These are phyloP conservation scores for Trichaptum fuscoviolaceum DNA, from an alignment of 768 basidiomycete genomes.

Conservation along the genomic window DNA sequence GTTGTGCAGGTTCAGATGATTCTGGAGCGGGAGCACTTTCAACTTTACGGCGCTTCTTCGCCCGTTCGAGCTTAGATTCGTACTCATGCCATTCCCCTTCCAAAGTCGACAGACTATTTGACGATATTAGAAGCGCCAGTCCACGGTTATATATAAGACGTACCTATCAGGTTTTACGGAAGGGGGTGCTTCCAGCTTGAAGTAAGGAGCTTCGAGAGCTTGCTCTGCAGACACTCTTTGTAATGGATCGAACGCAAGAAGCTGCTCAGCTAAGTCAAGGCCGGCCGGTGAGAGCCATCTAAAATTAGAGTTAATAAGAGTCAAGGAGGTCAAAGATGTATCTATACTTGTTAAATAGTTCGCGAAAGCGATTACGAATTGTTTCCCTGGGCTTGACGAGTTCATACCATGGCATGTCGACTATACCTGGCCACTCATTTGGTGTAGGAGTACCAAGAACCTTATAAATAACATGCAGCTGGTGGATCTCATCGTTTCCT, in stretches of 20 bases:
- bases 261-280: conserved; percentile 78
- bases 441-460: conserved; percentile 85
- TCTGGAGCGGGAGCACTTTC: conserved; percentile 31
- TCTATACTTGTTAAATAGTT: conserved; percentile 76
- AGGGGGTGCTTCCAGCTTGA: conserved; percentile 70
- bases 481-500: conserved; percentile 96
- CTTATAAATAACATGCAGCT: conserved; percentile 89
- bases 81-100: conserved; percentile 99
- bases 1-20: neutral
- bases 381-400: conserved; percentile 86
- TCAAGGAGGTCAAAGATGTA: neutral
- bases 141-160: conserved; percentile 24
- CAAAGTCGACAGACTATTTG: conserved; percentile 61
- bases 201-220: conserved; percentile 82
- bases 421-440: conserved; percentile 77
- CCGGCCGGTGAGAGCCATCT: conserved; percentile 87
- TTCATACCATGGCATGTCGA: conserved; percentile 94
- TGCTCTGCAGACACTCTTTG: conserved; percentile 72
- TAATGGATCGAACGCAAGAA: conserved; percentile 78
- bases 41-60: conserved; percentile 69
- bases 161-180: conserved; percentile 76
- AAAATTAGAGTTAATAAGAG: neutral
- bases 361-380: conserved; percentile 71
- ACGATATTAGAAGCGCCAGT: conserved; percentile 9
- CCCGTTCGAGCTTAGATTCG: conserved; percentile 89